Percentiles rank a stretch among this genome's conserved stretches.
phyloP scores from a whole-genome alignment of 306 rosid species.

The Lathyrus oleraceus region DNA sequence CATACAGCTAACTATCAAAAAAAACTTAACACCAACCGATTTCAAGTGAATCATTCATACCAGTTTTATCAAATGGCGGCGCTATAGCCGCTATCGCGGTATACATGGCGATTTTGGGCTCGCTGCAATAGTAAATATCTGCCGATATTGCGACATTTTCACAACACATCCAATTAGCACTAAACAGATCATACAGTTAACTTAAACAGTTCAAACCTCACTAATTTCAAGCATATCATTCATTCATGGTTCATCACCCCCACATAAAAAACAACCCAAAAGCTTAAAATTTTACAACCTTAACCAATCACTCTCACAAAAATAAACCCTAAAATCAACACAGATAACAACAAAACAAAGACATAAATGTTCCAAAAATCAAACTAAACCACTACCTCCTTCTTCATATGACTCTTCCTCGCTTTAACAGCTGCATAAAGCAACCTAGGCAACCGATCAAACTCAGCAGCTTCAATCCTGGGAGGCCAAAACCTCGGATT shows the following conservation, averaged over 20 bases:
- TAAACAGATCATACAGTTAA: constrained; percentile 8
- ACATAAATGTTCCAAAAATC: neutral
- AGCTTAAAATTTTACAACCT: neutral
- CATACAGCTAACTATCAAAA: no score
- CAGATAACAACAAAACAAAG: neutral
- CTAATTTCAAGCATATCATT: neutral
- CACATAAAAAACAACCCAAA: neutral
- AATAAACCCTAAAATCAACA: neutral
- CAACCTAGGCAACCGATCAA: constrained; percentile 91
- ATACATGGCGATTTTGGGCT: no score
- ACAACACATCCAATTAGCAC: constrained; percentile 13
- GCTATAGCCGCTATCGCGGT: no score
- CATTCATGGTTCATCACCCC: constrained; percentile 3
- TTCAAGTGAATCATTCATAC: no score
- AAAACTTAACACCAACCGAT: no score
- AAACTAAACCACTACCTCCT: constrained; percentile 49
- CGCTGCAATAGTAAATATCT: no score
- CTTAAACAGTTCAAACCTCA: neutral
- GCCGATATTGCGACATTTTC: neutral
- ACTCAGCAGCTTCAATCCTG: constrained; percentile 90
- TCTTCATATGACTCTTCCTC: constrained; percentile 66
- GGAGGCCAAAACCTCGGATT: constrained; percentile 88
- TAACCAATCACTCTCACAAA: constrained; percentile 2
- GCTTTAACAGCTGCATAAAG: constrained; percentile 82
- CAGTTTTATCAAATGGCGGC: no score